Base-by-base conservation (phyloP, 2,329 filamentous ascomycete species). In the Metarhizium sp. region DNA sequence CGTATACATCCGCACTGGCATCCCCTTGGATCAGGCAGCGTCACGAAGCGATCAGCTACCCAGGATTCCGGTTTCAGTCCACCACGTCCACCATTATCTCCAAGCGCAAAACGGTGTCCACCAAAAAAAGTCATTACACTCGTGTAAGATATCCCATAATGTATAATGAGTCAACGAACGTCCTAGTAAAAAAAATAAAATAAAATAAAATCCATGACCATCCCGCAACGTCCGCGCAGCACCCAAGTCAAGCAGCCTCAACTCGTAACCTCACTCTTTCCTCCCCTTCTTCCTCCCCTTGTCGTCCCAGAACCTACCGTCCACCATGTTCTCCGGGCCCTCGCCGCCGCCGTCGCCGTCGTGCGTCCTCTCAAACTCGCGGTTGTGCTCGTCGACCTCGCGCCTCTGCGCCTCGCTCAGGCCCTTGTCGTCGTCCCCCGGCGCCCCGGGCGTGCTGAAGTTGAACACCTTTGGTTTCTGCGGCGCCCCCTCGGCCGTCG, bases 381-480 rank as follows among this genome's bases (percentile, higher is more conserved):
- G 59, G 57, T 85, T 85, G 63, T 85, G 82, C 67, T 73, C 64
- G 53, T 82, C 75, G 16, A 84, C 81, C 67, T 84, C 80, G 47
- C 69, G 70, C 65, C 77, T 72, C 67, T 82, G 78, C 64, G 78
- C 78, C 56, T 76, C 67, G 25, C 69, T 77, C 58, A 81, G 61
- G 6, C 68, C 63, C 52, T 67, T 60, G n/a, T n/a, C n/a, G 1
- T 52, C 53, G 13, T 61, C 50, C 2, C 50, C 54, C 4, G 59
- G 59, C 43, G 65, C 62, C 3, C 70, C 72, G 0, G 73, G 71
- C 10, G 77, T 67, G 59, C 71, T 72, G 56, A 74, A 71, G 61
- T 78, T 80, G 55, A 69, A 66, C 59, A 82, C 76, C 69, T 80
- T 82, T 55, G 80, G 80, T 62, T 73, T 66, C 1, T 75, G 67